Percentiles rank a stretch among this genome's conserved stretches.
Evolutionary conservation across 2,329 filamentous ascomycete species (phyloP).

Genomic region (Torrubiellomyces zombiae): DNA sequence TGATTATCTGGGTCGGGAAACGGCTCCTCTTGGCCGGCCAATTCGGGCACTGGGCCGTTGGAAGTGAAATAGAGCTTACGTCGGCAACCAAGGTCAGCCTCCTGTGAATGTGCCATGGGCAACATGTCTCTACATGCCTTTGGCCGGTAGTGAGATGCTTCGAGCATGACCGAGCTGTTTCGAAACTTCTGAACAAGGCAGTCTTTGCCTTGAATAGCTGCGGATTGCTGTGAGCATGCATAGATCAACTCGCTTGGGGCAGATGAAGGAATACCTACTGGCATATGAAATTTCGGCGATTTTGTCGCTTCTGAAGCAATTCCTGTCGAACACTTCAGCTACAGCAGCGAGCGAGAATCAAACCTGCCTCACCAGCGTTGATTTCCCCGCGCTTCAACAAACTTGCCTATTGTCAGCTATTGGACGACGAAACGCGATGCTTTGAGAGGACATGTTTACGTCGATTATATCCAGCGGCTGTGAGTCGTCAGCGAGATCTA

Average conservation of each 20-base stretch:
- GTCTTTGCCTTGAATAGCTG: constrained; percentile 82
- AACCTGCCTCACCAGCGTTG: constrained; percentile 41
- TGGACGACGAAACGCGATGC: no score
- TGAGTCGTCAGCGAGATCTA: no score
- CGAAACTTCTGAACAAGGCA: constrained; percentile 88
- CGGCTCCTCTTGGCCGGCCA: constrained; percentile 52
- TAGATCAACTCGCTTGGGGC: neutral
- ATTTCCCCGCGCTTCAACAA: constrained; percentile 53
- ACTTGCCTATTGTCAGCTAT: constrained; percentile 27
- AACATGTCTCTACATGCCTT: constrained; percentile 38
- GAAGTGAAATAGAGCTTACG: constrained; percentile 33
- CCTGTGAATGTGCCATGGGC: no score
- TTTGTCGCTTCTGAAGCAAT: constrained; percentile 70
- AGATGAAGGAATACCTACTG: constrained; percentile 38
- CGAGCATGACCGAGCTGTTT: constrained; percentile 91
- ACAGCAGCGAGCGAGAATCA: neutral
- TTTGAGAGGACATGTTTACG: constrained; percentile 28
- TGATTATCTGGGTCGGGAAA: constrained; percentile 73
- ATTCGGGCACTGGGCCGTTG: constrained; percentile 28
- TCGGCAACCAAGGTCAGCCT: constrained; percentile 2
- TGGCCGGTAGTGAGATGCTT: constrained; percentile 64
- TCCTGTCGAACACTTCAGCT: constrained; percentile 30
- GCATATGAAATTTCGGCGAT: constrained; percentile 85
- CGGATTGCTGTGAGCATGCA: constrained; percentile 9
- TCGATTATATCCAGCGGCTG: constrained; percentile 58